Percentiles rank a stretch among this genome's conserved stretches.
Conservation (phyloP, 148 eudicot genomes). For the Silene conica region DNA sequence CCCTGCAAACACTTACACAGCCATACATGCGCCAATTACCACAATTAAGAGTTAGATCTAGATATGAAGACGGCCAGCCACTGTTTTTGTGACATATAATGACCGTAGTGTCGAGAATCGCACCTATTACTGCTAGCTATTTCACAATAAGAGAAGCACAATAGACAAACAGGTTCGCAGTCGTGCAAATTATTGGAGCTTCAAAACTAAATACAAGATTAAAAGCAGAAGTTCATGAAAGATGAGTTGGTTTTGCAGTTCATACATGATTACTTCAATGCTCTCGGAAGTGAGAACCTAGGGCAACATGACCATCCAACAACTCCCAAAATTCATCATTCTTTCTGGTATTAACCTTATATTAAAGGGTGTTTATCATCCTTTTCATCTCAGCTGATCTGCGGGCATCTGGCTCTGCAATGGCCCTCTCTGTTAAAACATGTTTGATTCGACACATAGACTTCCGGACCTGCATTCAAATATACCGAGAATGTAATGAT, state of each 20-base stretch:
- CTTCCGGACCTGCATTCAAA: slow-evolving; percentile 55
- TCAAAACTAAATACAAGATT: too few relatives aligned
- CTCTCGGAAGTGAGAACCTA: not conserved
- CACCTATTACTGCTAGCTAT: too few relatives aligned
- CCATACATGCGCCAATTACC: too few relatives aligned
- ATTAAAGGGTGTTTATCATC: slow-evolving; percentile 66
- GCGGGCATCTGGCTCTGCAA: slow-evolving; percentile 77
- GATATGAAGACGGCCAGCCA: too few relatives aligned
- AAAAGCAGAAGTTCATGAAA: too few relatives aligned
- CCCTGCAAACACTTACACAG: too few relatives aligned
- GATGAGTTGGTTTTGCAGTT: slow-evolving; percentile 1
- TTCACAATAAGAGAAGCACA: too few relatives aligned
- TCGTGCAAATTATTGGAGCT: too few relatives aligned
- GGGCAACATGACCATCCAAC: not conserved
- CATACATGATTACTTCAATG: not conserved
- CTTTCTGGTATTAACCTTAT: not conserved
- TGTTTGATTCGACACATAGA: slow-evolving; percentile 91
- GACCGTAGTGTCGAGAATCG: not conserved
- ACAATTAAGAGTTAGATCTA: too few relatives aligned
- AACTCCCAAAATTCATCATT: not conserved
- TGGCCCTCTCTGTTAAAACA: slow-evolving; percentile 82
- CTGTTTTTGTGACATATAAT: too few relatives aligned
- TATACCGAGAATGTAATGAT: not conserved
- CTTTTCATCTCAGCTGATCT: slow-evolving; percentile 84
- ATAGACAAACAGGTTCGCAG: too few relatives aligned